Base-by-base conservation (phyloP, 306 rosid species). In the Geum urbanum region DNA sequence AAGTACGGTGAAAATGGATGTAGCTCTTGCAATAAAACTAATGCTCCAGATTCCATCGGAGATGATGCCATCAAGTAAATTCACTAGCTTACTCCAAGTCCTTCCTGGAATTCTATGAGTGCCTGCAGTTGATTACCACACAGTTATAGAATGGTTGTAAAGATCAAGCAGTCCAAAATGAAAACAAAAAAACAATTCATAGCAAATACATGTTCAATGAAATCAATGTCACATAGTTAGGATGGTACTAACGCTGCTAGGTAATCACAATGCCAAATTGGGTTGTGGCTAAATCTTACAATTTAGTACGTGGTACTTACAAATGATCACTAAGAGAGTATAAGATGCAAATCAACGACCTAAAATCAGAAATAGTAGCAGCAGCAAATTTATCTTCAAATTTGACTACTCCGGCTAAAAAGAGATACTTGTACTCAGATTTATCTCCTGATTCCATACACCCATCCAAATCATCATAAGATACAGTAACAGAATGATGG, bases 1-100 rank as follows among this genome's bases (percentile, higher is more conserved):
- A 84, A 90, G 82, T 82, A 80, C 3, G 90, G 80, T 45, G 97
- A 90, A 43, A 89, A 85, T 41, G 84, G 89, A 19, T 69, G 75
- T 14, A 94, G 48, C 4, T 79, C 84, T 72, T 79, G 60, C 19
- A 85, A 57, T 54, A 74, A 47, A 72, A 85, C 88, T 77, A 85
- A 78, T 12, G 76, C 87, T 63, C 99, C 96, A 7, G 87, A 87
- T 80, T 84, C 85, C 66, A 80, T 66, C 15, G 72, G 84, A 54
- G 76, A 67, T 13, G 79, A 68, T 20, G 81, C 77, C 84, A 82
- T 82, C 74, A 46, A 43, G 68, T 11, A 37, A 22, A 45, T 59
- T 57, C 61, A 54, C 70, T 43, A 52, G 18, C 46, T 27, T 43
- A n/a, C 22, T 47, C 46, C 44, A 49, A 53, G 40, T 75, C 52